phyloP scores from a whole-genome alignment of 2,329 filamentous ascomycete species.

The Fusarium incarnatum region DNA sequence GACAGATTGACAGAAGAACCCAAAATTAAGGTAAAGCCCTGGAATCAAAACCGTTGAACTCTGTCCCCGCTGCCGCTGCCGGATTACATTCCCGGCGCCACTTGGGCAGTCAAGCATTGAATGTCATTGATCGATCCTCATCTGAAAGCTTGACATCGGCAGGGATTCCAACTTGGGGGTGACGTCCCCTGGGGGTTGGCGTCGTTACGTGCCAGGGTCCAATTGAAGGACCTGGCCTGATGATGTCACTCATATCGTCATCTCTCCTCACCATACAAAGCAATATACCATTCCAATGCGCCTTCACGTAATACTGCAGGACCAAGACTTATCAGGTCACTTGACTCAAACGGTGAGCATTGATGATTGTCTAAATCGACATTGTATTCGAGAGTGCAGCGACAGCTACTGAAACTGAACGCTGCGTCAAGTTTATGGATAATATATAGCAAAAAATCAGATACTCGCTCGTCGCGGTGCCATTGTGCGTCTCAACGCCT shows the following conservation, averaged over 20 bases:
- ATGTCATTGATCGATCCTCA: constrained; percentile 16
- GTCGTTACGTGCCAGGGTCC: constrained; percentile 14
- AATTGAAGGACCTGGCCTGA: not conserved
- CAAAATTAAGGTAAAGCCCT: not conserved
- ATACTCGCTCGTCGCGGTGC: constrained; percentile 84
- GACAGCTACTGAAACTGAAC: not conserved
- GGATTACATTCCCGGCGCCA: constrained; percentile 13
- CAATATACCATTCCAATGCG: constrained; percentile 11
- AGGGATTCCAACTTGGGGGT: constrained; percentile 19
- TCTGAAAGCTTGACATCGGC: constrained; percentile 17
- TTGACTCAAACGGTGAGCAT: not conserved
- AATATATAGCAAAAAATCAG: constrained; percentile 51
- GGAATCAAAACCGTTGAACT: constrained; percentile 4
- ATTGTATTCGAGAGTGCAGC: not conserved
- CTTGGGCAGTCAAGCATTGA: not conserved
- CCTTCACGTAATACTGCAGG: constrained; percentile 18
- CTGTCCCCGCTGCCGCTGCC: constrained; percentile 11
- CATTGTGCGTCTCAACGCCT: constrained; percentile 80
- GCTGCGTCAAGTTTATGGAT: not conserved
- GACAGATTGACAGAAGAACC: constrained; percentile 16
- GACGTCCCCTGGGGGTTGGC: constrained; percentile 11
- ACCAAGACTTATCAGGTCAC: constrained; percentile 6
- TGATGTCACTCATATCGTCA: constrained; percentile 46
- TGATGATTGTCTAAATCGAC: constrained; percentile 6
- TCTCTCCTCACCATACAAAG: constrained; percentile 19